These are phyloP conservation scores for Boletus barrowsii DNA, from an alignment of 768 basidiomycete species.

Conservation along the genomic window DNA sequence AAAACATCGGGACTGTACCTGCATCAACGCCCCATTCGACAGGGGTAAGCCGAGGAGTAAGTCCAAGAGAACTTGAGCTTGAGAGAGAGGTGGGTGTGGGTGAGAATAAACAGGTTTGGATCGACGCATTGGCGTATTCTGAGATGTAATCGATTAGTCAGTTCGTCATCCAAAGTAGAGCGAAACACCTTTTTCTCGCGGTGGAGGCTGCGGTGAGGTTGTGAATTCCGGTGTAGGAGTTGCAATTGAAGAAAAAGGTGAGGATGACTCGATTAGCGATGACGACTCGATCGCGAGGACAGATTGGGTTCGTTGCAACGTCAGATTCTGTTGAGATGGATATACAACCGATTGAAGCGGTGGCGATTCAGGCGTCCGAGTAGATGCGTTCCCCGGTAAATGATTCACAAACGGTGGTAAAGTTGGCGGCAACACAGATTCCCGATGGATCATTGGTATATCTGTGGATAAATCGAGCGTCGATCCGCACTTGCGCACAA, in stretches of 20 bases:
- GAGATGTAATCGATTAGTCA: neutral
- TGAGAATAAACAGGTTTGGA: slow-evolving; percentile 8
- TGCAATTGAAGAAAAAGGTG: neutral
- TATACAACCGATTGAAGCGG: neutral
- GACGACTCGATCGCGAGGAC: neutral
- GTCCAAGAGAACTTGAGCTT: neutral
- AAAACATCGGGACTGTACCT: neutral
- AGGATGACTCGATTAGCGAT: neutral
- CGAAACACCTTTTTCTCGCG: slow-evolving; percentile 1
- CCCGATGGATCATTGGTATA: neutral
- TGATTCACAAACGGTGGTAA: neutral
- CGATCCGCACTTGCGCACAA: neutral
- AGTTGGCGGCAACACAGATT: neutral
- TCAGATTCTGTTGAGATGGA: neutral
- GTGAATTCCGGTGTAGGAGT: neutral
- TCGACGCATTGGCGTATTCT: slow-evolving; percentile 15
- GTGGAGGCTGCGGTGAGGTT: neutral
- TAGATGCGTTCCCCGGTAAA: neutral
- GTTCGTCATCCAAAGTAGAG: neutral
- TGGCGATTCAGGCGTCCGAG: neutral
- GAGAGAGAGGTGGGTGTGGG: neutral
- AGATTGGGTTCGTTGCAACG: neutral
- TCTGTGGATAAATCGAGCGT: neutral
- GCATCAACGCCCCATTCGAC: slow-evolving; percentile 9
- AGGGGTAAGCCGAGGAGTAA: neutral